These are phyloP conservation scores for Tetrapisispora taiwanensis DNA, from an alignment of 805 yeast species.

Conservation along the genomic window DNA sequence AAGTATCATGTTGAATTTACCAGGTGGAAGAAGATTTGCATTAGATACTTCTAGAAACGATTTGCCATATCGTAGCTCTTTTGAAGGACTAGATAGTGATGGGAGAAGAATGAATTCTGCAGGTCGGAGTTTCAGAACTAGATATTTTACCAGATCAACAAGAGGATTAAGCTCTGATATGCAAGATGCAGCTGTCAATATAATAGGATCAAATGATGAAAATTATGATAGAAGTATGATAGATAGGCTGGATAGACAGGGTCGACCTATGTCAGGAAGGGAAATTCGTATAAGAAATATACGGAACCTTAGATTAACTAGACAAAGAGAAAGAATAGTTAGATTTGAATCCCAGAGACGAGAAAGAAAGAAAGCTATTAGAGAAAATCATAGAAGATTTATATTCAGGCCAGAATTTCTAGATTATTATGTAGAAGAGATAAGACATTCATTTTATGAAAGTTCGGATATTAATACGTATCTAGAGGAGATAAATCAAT, in stretches of 20 bases:
- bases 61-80: slow-evolving; percentile 21
- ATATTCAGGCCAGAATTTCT: slow-evolving; percentile 2
- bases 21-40: slow-evolving; percentile 20
- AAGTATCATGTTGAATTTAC: slow-evolving; percentile 16
- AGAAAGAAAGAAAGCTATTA: not conserved
- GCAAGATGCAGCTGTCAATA: no score
- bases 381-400: not conserved
- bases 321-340: not conserved
- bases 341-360: slow-evolving; percentile 2
- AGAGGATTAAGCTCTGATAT: not conserved
- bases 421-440: not conserved
- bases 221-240: not conserved
- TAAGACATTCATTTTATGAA: not conserved
- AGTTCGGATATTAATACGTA: not conserved
- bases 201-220: not conserved
- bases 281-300: slow-evolving; percentile 1
- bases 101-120: not conserved
- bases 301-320: not conserved
- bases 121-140: not conserved
- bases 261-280: not conserved
- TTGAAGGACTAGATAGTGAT: slow-evolving; percentile 14
- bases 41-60: slow-evolving; percentile 17
- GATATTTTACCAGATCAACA: not conserved
- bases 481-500: not conserved
- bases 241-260: not conserved